phyloP scores from a whole-genome alignment of 2,329 filamentous ascomycete species.

The Monilinia aucupariae region DNA sequence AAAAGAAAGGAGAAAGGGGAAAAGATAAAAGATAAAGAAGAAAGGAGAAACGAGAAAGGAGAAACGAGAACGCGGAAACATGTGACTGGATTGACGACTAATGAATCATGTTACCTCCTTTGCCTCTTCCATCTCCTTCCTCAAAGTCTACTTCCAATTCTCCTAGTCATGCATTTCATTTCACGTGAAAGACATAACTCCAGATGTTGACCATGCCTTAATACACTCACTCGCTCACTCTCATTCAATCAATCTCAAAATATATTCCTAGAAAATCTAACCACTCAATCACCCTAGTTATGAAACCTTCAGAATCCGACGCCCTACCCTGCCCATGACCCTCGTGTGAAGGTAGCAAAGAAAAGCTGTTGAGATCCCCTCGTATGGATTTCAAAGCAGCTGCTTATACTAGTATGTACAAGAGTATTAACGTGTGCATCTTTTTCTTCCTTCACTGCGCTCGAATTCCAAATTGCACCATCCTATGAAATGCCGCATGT shows the following conservation, averaged over 20 bases:
- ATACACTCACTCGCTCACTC: no score
- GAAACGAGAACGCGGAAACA: no score
- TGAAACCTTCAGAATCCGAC: not conserved
- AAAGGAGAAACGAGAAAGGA: no score
- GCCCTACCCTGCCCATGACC: not conserved
- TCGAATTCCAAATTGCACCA: not conserved
- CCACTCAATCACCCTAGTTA: not conserved
- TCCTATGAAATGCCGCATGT: not conserved
- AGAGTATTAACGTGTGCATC: conserved; percentile 11
- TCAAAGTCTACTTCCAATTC: no score
- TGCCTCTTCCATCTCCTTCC: no score
- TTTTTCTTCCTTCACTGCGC: not conserved
- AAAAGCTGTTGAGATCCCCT: not conserved
- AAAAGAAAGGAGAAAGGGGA: no score
- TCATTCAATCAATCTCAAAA: not conserved
- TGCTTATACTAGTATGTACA: conserved; percentile 2
- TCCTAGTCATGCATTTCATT: no score
- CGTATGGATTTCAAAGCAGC: not conserved
- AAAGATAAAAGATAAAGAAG: no score
- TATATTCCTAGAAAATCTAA: not conserved
- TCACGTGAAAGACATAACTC: no score
- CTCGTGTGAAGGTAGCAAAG: not conserved
- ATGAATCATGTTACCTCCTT: no score
- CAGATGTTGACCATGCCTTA: no score
- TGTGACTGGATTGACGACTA: no score